Conservation (phyloP, 139 green algal genomes). For the Astrephomene gubernaculifera region DNA sequence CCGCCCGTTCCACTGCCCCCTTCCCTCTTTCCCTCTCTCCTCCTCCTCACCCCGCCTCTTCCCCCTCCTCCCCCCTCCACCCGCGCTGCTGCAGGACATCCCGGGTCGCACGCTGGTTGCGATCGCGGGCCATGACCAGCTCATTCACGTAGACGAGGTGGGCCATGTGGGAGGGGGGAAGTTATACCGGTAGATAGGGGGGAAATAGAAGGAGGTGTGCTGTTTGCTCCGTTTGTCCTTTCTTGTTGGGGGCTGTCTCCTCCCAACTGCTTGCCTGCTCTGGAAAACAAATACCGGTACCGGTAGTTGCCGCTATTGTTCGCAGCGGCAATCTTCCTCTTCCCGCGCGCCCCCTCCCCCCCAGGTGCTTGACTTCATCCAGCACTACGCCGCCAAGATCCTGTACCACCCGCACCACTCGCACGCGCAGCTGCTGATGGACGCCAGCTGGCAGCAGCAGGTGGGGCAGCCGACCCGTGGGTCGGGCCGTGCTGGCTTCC, state of each 20-base stretch:
- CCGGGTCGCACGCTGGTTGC: conserved; percentile 51
- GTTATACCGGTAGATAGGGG: too few relatives aligned
- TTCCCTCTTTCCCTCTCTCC: background rate
- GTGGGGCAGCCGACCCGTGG: too few relatives aligned
- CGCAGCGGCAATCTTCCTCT: too few relatives aligned
- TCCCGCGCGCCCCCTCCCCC: background rate
- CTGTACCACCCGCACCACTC: conserved; percentile 38
- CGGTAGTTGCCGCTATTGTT: too few relatives aligned
- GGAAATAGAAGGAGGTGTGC: too few relatives aligned
- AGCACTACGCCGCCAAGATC: conserved; percentile 49
- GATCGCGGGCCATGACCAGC: conserved; percentile 61
- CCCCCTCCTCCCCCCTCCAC: background rate
- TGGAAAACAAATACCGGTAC: too few relatives aligned
- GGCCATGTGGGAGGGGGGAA: too few relatives aligned
- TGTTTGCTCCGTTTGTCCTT: too few relatives aligned
- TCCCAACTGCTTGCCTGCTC: too few relatives aligned
- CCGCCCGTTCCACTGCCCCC: background rate
- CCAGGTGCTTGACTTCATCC: conserved; percentile 45
- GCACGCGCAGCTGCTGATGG: conserved; percentile 26
- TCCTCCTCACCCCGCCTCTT: background rate
- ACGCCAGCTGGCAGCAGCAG: conserved; percentile 37
- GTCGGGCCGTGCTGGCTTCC: too few relatives aligned
- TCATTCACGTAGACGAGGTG: conserved; percentile 62
- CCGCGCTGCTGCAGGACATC: conserved; percentile 43
- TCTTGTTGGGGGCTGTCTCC: too few relatives aligned